Percentiles rank a stretch among this genome's conserved stretches.
phyloP scores from a whole-genome alignment of 352 stramenopile genomes.

The Phytophthora capsici region DNA sequence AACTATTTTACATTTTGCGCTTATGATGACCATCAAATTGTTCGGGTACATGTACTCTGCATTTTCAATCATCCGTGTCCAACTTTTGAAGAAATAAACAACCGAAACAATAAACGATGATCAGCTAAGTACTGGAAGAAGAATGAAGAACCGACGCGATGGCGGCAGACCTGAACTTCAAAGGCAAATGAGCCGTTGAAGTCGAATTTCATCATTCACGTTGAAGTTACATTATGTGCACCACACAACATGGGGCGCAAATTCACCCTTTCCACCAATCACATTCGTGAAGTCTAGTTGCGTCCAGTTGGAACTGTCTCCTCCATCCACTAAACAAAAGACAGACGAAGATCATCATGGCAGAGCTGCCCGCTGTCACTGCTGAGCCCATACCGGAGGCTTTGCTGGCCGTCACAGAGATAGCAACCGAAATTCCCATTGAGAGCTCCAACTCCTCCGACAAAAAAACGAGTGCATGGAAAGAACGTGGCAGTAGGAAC shows the following conservation, averaged over 20 bases:
- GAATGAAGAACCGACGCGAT: no score
- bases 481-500: constrained; percentile 49
- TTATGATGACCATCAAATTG: no score
- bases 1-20: no score
- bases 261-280: constrained; percentile 26
- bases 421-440: background rate
- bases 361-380: constrained; percentile 4
- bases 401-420: constrained; percentile 8
- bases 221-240: constrained; percentile 32
- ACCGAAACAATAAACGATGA: no score
- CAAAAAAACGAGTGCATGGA: constrained; percentile 35
- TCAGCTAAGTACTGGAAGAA: no score
- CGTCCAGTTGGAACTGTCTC: constrained; percentile 39
- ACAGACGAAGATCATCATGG: constrained; percentile 20
- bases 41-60: no score
- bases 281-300: background rate
- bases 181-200: no score
- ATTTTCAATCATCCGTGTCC: no score
- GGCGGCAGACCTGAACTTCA: no score
- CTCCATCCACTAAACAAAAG: constrained; percentile 15
- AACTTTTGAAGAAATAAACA: no score
- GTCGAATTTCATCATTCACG: background rate
- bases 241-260: constrained; percentile 23
- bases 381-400: constrained; percentile 6
- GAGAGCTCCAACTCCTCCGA: constrained; percentile 5